Evolutionary conservation across 495 filamentous ascomycete genomes (phyloP), one percentile per base, ranked within the genome.

Genomic region (Copromyces sp.): DNA sequence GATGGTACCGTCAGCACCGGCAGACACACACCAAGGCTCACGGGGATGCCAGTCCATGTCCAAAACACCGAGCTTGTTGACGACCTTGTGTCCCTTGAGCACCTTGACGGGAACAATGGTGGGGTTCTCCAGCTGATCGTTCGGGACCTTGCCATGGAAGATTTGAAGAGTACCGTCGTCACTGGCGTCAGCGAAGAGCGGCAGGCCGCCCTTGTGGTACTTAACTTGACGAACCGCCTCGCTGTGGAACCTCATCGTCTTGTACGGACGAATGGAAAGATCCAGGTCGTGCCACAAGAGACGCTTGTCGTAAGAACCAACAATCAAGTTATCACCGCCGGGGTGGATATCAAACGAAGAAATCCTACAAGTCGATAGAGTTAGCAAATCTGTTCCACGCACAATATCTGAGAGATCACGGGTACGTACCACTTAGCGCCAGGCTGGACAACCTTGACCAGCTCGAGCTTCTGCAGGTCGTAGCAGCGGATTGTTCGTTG

Each of bases 221-320:
- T 87, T 88, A 24, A 98, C 96, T 11, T 89, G 87, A 20, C 95
- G 89, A 73, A 99, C 94, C 68, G 95, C 96, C 82, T 95, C 92
- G 75, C 87, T 82, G 82, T 99, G 95, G 83, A 97, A 98, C 24
- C 95, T 87, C 79, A 99, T 89, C 7, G 94, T 97, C 85, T 97
- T 97, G 84, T 97, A 98, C 1, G 95, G 95, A 70, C 90, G 88
- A 70, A 87, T 88, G 1, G 93, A 95, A 35, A 98, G 89, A 73
- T 98, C 96, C 37, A 99, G 87, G 82, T 99, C 95, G 79, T 98
- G 95, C 96, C 96, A 99, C 69, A 99, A 86, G 4, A 99, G 86
- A 68, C 94, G 91, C 73, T 93, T 91, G 81, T 99, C 95, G 82
- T 98, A 98, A 32, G 93, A 93, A 38, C 94, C 93, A 35, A 97